A percentile compares a stretch with the other conserved stretches of the same genome.
These are phyloP conservation scores for Talinum fruticosum DNA, from an alignment of 148 eudicot genomes.

Conservation along the genomic window DNA sequence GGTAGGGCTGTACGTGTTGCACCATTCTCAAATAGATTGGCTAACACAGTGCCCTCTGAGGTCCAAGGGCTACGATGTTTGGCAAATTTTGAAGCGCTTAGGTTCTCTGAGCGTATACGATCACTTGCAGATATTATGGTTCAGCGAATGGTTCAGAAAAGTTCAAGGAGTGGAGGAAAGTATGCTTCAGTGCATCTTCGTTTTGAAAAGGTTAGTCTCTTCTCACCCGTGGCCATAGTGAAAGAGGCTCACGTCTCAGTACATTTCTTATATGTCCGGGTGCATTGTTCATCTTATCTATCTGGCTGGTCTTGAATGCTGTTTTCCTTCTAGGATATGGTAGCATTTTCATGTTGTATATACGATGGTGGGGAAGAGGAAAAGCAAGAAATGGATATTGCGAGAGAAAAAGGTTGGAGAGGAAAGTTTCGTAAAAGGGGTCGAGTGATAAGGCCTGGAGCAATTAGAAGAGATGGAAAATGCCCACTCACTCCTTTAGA, in stretches of 20 bases:
- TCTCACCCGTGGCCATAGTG: not conserved
- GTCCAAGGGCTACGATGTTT: constrained; percentile 87
- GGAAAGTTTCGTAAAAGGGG: constrained; percentile 89
- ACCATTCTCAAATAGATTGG: constrained; percentile 95
- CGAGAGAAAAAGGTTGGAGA: constrained; percentile 98
- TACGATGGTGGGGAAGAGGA: constrained; percentile 97
- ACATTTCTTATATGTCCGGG: not conserved
- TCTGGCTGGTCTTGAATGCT: not conserved
- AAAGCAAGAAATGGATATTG: constrained; percentile 87
- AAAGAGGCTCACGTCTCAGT: too few relatives aligned
- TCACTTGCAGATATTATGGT: constrained; percentile 86
- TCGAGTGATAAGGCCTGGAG: constrained; percentile 86
- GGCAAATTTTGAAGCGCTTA: constrained; percentile 87
- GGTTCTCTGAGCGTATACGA: constrained; percentile 84
- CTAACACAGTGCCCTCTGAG: constrained; percentile 79
- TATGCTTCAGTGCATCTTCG: constrained; percentile 96
- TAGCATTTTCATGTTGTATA: constrained; percentile 96
- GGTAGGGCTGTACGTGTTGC: constrained; percentile 96
- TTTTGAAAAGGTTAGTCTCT: constrained; percentile 75
- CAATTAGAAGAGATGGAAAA: constrained; percentile 85
- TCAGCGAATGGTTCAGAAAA: constrained; percentile 73
- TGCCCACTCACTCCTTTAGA: constrained; percentile 96
- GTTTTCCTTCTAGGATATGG: constrained; percentile 77
- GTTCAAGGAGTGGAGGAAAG: constrained; percentile 68
- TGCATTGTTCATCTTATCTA: not conserved